phyloP scores from a whole-genome alignment of 371 early-diverging fungal genomes.

The Globomyces sp. region DNA sequence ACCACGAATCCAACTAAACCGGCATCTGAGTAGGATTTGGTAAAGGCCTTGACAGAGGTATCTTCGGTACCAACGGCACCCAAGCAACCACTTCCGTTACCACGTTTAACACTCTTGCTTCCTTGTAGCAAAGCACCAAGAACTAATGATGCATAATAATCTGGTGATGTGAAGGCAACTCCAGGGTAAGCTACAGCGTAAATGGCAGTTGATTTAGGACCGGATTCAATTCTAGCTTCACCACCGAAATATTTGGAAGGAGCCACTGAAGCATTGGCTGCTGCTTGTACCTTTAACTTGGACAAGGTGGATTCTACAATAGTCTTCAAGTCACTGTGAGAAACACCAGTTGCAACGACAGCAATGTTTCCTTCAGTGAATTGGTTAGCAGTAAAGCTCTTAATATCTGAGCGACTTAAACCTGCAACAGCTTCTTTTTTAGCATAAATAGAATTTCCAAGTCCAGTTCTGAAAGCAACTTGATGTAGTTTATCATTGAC shows the following conservation, averaged over 20 bases:
- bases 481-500: constrained; percentile 82
- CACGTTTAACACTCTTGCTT: constrained; percentile 72
- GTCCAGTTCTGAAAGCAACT: constrained; percentile 90
- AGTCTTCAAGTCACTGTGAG: constrained; percentile 61
- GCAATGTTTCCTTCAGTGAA: constrained; percentile 74
- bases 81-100: constrained; percentile 33
- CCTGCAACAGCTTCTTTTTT: constrained; percentile 59
- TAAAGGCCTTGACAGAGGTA: constrained; percentile 70
- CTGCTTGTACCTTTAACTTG: constrained; percentile 21
- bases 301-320: constrained; percentile 62
- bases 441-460: constrained; percentile 93
- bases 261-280: constrained; percentile 42
- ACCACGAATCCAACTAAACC: constrained; percentile 85
- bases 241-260: constrained; percentile 72
- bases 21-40: constrained; percentile 87
- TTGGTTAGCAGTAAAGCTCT: constrained; percentile 67
- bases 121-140: constrained; percentile 82
- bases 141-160: constrained; percentile 74
- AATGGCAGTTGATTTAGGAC: constrained; percentile 48
- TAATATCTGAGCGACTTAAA: constrained; percentile 42
- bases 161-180: constrained; percentile 59
- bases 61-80: constrained; percentile 68
- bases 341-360: constrained; percentile 84
- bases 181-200: constrained; percentile 82
- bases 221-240: constrained; percentile 72